Base-by-base conservation (phyloP, 2,329 filamentous ascomycete genomes). In the Hymenoscyphus fraxineus region DNA sequence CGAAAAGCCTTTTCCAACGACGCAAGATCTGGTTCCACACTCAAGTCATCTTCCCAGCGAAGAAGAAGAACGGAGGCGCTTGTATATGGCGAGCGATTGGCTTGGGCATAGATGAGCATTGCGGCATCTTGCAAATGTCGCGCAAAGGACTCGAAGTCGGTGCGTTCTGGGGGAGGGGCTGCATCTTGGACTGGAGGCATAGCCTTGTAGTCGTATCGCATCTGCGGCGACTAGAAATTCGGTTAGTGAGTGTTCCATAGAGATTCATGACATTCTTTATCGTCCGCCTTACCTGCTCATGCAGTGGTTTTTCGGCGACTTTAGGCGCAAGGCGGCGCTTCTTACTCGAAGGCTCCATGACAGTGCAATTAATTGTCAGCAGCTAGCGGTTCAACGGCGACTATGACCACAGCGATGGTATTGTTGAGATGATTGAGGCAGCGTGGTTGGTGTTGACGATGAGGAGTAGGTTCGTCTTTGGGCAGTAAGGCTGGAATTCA, bases 71-170 rank as follows among this genome's bases (percentile, higher is more conserved):
- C 86, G 3, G 85, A 87, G 15, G 86, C 85, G 63, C 81, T 82
- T 19, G 78, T 80, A 68, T 89, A 87, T 31, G 81, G 81, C 2
- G 81, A 80, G 64, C 80, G 81, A 72, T 87, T 83, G 57, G 84
- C 84, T 76, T 88, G 85, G 67, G 84, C 81, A 73, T 87, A 85
- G 69, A 89, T 87, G 71, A 87, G 79, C 82, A 88, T 87, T 68
- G 86, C 86, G 59, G 86, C 86, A 81, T 88, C 86, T 73, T 89
- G 86, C 56, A 89, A 81, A 77, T 89, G 86, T 58, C 86, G 82
- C 65, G 86, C 86, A 73, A 88, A 88, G 61, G 84, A 82, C 75
- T 88, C 86, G 76, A 88, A 89, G 71, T 88, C 85, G 76, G 69
- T 73, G 60, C 74, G 71, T 65, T 76, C 75, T 58, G 73, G 69